Conservation (phyloP, 192 early-diverging fungal species). For the Piromyces finnis region DNA sequence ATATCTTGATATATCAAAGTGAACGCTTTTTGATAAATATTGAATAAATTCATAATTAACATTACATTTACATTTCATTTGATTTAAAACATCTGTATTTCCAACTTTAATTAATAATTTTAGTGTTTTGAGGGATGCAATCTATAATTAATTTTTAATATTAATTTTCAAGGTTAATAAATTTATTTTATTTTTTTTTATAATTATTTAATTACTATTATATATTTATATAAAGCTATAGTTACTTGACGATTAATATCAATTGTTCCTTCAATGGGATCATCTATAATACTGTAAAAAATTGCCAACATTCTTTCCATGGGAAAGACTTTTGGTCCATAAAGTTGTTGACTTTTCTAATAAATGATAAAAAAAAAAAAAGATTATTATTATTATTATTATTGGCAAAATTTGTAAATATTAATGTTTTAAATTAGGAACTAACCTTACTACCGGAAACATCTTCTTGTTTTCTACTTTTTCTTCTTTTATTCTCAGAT, state of each 20-base stretch:
- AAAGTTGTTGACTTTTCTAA: constrained; percentile 57
- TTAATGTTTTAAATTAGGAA: not conserved
- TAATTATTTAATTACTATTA: not conserved
- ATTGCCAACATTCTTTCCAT: constrained; percentile 96
- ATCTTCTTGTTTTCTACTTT: constrained; percentile 22
- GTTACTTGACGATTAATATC: constrained; percentile 48
- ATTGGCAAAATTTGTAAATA: no score
- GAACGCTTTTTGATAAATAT: constrained; percentile 48
- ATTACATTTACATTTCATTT: constrained; percentile 75
- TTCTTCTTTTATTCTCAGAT: constrained; percentile 14
- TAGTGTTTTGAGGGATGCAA: constrained; percentile 65
- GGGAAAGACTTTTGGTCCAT: constrained; percentile 82
- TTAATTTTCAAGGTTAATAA: no score
- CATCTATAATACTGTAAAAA: constrained; percentile 72
- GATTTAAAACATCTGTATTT: constrained; percentile 55
- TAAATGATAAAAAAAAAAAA: no score
- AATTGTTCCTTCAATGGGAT: constrained; percentile 48
- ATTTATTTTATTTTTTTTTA: no score
- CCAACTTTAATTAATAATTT: constrained; percentile 56
- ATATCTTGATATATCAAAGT: constrained; percentile 74
- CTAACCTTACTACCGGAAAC: constrained; percentile 21
- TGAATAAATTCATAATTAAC: constrained; percentile 64
- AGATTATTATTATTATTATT: no score
- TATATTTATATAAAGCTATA: no score
- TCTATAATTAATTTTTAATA: constrained; percentile 45